Evolutionary conservation across 83 land plant species (phyloP).

Genomic region (Isoetes engelmannii): DNA sequence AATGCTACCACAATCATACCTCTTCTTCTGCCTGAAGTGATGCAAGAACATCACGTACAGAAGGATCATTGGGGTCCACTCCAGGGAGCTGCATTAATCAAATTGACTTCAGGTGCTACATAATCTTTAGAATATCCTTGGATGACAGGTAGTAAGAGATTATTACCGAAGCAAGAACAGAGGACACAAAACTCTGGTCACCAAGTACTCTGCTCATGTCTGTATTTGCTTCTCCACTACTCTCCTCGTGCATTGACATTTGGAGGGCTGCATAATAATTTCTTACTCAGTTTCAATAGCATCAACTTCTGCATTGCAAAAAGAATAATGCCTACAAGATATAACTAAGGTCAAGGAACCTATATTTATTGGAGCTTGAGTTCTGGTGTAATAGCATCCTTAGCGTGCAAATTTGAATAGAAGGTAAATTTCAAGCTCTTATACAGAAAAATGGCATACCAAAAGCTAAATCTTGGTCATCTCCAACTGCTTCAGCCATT

Average conservation of each 20-base stretch:
- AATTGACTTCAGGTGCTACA: background rate
- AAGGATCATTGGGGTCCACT: slow-evolving; percentile 91
- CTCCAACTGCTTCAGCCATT: slow-evolving; percentile 66
- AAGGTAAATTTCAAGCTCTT: too few relatives aligned
- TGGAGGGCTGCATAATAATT: slow-evolving; percentile 53
- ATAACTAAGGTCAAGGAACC: too few relatives aligned
- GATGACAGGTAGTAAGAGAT: background rate
- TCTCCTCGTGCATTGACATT: slow-evolving; percentile 71
- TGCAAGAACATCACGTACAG: slow-evolving; percentile 79
- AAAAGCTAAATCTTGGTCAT: slow-evolving; percentile 64
- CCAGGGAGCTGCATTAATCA: slow-evolving; percentile 70
- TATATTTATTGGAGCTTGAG: too few relatives aligned
- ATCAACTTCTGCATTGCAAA: too few relatives aligned
- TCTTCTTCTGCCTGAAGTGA: slow-evolving; percentile 58
- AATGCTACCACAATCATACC: background rate
- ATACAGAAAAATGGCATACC: slow-evolving; percentile 34
- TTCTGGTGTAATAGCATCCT: too few relatives aligned
- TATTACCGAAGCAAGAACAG: slow-evolving; percentile 65
- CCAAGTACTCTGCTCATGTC: slow-evolving; percentile 72
- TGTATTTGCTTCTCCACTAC: slow-evolving; percentile 21
- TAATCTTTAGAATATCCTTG: background rate
- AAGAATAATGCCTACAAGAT: too few relatives aligned
- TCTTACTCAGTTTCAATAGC: too few relatives aligned
- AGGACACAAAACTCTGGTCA: slow-evolving; percentile 79
- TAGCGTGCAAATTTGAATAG: too few relatives aligned